Base-by-base conservation (phyloP, 345 rosid genomes). In the Geranium rotundifolium region DNA sequence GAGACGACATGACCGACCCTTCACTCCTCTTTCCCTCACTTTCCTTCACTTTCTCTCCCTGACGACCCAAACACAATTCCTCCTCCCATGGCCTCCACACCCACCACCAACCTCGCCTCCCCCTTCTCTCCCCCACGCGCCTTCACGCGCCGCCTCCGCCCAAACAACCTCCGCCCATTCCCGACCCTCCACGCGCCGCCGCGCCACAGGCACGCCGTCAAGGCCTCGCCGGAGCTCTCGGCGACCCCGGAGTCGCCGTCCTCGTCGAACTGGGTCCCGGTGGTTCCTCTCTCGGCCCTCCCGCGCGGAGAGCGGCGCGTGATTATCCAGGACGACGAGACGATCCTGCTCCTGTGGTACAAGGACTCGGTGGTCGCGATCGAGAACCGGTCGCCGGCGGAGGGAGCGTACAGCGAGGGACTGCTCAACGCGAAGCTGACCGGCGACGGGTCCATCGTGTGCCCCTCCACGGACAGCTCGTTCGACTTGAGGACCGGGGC, bases 361-460 rank as follows among this genome's bases (percentile, higher is more conserved):
- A 89, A 87, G 70, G 82, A 92, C 64, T 79, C 80, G 61, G 85
- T 92, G 27, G 85, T 84, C 54, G 97, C 97, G 0, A 83, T 87
- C 57, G 96, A 89, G 78, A 92, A 92, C 67, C 71, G 95, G 60
- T 92, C 96, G 27, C 96, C 93, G 0, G 97, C 97, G 14, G 96
- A 92, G 71, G 98, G 97, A 12, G 98, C 98, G 63, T 92, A 87
- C 67, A 84, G 73, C 57, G 98, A 92, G 64, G 98, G 98, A 27
- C 77, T 92, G 65, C 67, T 92, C 71, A 92, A 92, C 69, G 97
- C 98, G 69, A 92, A 84, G 81, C 98, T 89, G 65, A 92, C 96
- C 17, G 84, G 86, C 95, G 98, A 89, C 73, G 98, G 96, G 39
- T 87, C 95, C 69, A 84, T 92, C 60, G 90, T 89, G 70, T 92